Evolutionary conservation across 2,329 filamentous ascomycete species (phyloP).

Genomic region (Apiospora koreana): DNA sequence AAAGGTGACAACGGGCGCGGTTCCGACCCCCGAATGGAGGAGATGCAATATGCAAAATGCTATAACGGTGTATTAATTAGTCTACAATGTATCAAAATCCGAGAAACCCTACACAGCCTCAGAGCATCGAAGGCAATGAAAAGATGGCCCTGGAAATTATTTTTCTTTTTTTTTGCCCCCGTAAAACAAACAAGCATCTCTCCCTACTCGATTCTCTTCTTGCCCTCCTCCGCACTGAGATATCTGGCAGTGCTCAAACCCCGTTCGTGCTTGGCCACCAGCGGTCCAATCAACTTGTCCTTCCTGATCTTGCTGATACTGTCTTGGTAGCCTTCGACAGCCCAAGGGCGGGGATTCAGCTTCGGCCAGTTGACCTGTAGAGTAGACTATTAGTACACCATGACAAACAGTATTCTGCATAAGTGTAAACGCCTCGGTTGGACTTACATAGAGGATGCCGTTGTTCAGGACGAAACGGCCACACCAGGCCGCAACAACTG

Average conservation of each 20-base stretch:
- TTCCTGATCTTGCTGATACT: conserved; percentile 81
- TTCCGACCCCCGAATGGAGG: not conserved
- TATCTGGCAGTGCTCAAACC: conserved; percentile 82
- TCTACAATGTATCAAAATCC: not conserved
- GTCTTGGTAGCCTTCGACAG: conserved; percentile 85
- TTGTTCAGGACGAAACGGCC: conserved; percentile 77
- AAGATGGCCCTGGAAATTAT: not conserved
- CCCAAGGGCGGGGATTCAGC: conserved; percentile 84
- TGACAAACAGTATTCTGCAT: not conserved
- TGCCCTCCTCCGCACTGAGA: conserved; percentile 89
- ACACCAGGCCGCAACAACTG: conserved; percentile 69
- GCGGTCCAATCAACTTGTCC: conserved; percentile 75
- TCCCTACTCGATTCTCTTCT: conserved; percentile 88
- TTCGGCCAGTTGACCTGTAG: conserved; percentile 95
- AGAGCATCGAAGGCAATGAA: not conserved
- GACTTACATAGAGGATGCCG: conserved; percentile 91
- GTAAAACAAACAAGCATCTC: not conserved
- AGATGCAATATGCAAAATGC: not conserved
- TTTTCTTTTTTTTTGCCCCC: too few relatives aligned
- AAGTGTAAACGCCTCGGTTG: not conserved
- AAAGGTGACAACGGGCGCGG: not conserved
- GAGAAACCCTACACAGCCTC: not conserved
- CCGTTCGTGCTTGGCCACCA: conserved; percentile 75
- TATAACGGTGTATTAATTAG: not conserved
- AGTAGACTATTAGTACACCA: not conserved